Evolutionary conservation across 805 yeast genomes (phyloP).

Genomic region (Metschnikowia dekortorum): DNA sequence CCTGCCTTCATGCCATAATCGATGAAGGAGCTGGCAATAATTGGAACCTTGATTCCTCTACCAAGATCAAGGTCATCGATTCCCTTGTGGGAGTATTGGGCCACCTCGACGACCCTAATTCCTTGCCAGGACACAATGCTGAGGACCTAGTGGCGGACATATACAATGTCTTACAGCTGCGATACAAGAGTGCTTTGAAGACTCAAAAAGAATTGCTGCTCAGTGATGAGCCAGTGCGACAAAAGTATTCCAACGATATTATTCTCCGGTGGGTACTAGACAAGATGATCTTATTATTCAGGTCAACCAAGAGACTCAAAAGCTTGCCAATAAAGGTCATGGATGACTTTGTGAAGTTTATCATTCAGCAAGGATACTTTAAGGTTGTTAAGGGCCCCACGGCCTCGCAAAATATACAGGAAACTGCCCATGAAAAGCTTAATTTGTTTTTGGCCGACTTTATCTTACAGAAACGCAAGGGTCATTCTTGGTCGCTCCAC

Average conservation of each 20-base stretch:
- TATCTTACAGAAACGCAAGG: conserved; percentile 41
- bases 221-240: conserved; percentile 13
- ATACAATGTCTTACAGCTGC: conserved; percentile 20
- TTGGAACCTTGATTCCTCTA: conserved; percentile 68
- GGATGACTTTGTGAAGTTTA: conserved; percentile 34
- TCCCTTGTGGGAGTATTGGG: conserved; percentile 24
- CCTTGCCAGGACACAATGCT: conserved; percentile 8
- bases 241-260: conserved; percentile 27
- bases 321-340: conserved; percentile 20
- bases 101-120: conserved; percentile 14
- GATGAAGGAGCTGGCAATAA: conserved; percentile 44
- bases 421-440: conserved; percentile 56
- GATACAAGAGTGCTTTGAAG: conserved; percentile 22
- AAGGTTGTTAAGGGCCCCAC: conserved; percentile 11
- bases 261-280: conserved; percentile 59
- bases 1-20: conserved; percentile 22
- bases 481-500: conserved; percentile 58
- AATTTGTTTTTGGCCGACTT: conserved; percentile 63
- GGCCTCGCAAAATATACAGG: conserved; percentile 33
- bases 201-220: conserved; percentile 13
- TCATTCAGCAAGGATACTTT: conserved; percentile 43
- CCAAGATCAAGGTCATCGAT: conserved; percentile 67
- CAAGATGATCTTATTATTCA: conserved; percentile 48
- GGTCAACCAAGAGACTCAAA: conserved; percentile 38
- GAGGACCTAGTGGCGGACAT: conserved; percentile 19